phyloP scores from a whole-genome alignment of 768 basidiomycete genomes.

The Mycena vitilis region DNA sequence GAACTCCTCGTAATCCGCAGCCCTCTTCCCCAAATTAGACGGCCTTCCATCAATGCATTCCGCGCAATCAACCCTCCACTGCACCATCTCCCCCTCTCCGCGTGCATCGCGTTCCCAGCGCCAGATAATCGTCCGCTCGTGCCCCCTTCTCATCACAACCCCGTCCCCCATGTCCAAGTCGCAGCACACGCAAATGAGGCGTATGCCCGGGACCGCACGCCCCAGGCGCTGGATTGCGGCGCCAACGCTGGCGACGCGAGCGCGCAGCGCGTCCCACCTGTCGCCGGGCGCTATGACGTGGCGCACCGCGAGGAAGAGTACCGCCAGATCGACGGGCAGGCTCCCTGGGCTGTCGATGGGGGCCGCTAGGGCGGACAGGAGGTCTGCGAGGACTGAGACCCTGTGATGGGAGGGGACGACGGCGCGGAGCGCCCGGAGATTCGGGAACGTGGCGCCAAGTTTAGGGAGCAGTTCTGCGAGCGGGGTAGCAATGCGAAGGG shows the following conservation, averaged over 20 bases:
- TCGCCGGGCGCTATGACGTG: too few relatives aligned
- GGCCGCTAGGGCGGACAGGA: neutral
- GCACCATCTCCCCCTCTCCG: too few relatives aligned
- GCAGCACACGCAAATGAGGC: neutral
- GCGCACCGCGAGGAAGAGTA: neutral
- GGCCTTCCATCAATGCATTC: too few relatives aligned
- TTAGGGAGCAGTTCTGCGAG: neutral
- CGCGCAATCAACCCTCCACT: too few relatives aligned
- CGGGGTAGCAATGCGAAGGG: neutral
- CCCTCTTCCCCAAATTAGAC: too few relatives aligned
- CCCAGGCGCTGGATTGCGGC: neutral
- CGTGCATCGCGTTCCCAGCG: neutral
- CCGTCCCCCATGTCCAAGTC: neutral
- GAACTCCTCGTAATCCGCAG: too few relatives aligned
- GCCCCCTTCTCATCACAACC: neutral
- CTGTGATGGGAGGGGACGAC: neutral
- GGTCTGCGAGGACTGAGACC: neutral
- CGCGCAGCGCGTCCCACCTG: too few relatives aligned
- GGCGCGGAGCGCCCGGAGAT: neutral
- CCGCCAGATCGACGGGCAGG: neutral
- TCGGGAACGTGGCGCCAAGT: neutral
- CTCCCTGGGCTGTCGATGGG: too few relatives aligned
- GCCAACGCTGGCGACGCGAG: too few relatives aligned
- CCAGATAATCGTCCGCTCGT: neutral
- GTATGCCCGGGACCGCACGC: neutral